A percentile compares a stretch with the other conserved stretches of the same genome.
Conservation (phyloP, 164 flowering plant species). For the Umbilicus rupestris region DNA sequence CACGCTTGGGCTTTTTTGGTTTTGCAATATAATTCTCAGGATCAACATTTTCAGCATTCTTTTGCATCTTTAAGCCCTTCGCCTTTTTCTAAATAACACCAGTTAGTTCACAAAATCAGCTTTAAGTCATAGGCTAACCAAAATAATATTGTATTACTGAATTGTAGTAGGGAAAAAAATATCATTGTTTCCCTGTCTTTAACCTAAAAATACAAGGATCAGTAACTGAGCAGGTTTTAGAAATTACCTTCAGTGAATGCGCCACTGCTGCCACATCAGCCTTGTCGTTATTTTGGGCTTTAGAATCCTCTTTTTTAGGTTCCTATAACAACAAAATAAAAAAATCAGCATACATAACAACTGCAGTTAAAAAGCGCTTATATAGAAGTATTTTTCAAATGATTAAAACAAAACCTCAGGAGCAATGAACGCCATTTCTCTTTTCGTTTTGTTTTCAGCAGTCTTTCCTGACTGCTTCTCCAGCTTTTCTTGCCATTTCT, state of each 20-base stretch:
- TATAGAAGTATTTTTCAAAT: background rate
- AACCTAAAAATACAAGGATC: background rate
- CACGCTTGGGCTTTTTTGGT: constrained; percentile 35
- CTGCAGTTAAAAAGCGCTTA: background rate
- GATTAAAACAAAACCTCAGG: constrained; percentile 45
- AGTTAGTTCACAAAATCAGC: background rate
- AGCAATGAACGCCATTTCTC: constrained; percentile 74
- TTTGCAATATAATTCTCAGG: constrained; percentile 45
- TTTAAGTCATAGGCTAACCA: background rate
- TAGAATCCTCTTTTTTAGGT: constrained; percentile 19
- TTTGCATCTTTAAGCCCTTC: constrained; percentile 46
- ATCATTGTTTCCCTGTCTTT: background rate
- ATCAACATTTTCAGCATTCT: constrained; percentile 31
- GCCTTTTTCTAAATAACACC: constrained; percentile 47
- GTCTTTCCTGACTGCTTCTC: constrained; percentile 80
- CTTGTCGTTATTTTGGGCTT: constrained; percentile 21
- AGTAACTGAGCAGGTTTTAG: background rate
- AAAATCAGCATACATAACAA: background rate
- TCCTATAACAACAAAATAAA: constrained; percentile 33
- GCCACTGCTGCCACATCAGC: constrained; percentile 49
- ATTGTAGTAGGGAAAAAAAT: background rate
- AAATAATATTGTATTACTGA: background rate
- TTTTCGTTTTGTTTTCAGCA: constrained; percentile 71
- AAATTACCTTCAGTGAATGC: constrained; percentile 59
- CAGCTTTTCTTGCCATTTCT: constrained; percentile 82